Evolutionary conservation across 176 grass and related monocot species (phyloP).

Genomic region (Avena eriantha): DNA sequence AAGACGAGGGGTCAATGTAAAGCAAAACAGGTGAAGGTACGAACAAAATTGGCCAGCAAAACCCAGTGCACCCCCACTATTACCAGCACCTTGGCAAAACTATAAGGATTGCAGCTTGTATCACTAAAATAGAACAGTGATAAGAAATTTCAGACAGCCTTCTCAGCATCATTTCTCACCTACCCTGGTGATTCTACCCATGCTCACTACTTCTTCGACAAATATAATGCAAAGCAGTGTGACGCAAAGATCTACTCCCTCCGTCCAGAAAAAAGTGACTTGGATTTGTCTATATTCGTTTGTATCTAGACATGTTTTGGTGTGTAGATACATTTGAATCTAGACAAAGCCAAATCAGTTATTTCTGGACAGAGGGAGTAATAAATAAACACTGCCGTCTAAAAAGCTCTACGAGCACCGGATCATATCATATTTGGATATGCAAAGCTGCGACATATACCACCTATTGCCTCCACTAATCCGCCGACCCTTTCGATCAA

Average conservation of each 20-base stretch:
- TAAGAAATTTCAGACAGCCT: not conserved
- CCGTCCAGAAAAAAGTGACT: no score
- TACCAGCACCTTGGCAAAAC: not conserved
- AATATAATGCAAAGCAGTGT: not conserved
- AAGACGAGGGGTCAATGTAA: not conserved
- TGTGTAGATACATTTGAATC: no score
- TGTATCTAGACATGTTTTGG: no score
- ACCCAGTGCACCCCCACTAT: not conserved
- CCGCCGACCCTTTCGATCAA: not conserved
- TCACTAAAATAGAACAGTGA: not conserved
- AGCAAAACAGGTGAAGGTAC: not conserved
- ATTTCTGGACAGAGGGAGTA: no score
- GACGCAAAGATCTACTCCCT: not conserved
- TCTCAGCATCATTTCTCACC: not conserved
- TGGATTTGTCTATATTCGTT: no score
- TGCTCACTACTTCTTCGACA: conserved; percentile 3
- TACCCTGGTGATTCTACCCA: not conserved
- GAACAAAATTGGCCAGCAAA: not conserved
- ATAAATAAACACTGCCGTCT: not conserved
- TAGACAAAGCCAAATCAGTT: no score
- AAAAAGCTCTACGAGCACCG: not conserved
- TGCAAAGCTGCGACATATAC: not conserved
- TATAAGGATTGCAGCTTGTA: not conserved
- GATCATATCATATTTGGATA: not conserved
- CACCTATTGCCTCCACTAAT: not conserved